Conservation (phyloP, 2,329 filamentous ascomycete species). For the Fusarium incarnatum region DNA sequence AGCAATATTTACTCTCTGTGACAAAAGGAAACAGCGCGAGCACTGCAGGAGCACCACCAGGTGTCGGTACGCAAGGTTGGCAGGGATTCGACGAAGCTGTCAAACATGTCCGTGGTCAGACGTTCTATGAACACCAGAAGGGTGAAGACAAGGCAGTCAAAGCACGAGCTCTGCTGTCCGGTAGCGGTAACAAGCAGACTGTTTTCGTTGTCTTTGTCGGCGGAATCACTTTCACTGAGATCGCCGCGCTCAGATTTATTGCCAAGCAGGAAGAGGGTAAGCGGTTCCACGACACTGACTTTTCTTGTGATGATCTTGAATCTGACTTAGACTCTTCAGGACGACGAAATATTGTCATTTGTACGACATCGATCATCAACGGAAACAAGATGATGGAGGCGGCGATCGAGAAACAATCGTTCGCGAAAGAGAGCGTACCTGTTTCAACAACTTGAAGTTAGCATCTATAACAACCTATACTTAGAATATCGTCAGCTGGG, state of each 20-base stretch:
- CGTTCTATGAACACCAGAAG: slow-evolving; percentile 92
- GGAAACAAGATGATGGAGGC: slow-evolving; percentile 90
- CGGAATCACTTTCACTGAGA: slow-evolving; percentile 96
- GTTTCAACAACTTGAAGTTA: slow-evolving; percentile 34
- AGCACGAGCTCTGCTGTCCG: slow-evolving; percentile 84
- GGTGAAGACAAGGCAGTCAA: slow-evolving; percentile 93
- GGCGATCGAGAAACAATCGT: slow-evolving; percentile 78
- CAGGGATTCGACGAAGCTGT: slow-evolving; percentile 92
- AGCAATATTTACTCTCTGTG: slow-evolving; percentile 80
- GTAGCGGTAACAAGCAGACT: slow-evolving; percentile 82
- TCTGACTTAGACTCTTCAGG: slow-evolving; percentile 56
- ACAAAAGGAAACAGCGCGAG: slow-evolving; percentile 69
- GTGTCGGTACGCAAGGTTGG: slow-evolving; percentile 82
- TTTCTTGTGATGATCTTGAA: neutral
- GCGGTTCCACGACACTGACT: slow-evolving; percentile 35
- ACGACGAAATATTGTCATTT: slow-evolving; percentile 87
- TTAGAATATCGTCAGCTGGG: slow-evolving; percentile 20
- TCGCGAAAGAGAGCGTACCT: slow-evolving; percentile 58
- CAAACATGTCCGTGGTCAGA: slow-evolving; percentile 87
- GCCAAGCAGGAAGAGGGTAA: slow-evolving; percentile 82
- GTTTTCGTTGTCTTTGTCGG: slow-evolving; percentile 97
- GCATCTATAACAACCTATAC: slow-evolving; percentile 37
- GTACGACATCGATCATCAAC: slow-evolving; percentile 90
- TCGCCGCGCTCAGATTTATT: slow-evolving; percentile 92
- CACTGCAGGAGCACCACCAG: slow-evolving; percentile 49